A percentile compares a stretch with the other conserved stretches of the same genome.
Conservation (phyloP, 2,329 filamentous ascomycete species). For the Aspergillus sp. region DNA sequence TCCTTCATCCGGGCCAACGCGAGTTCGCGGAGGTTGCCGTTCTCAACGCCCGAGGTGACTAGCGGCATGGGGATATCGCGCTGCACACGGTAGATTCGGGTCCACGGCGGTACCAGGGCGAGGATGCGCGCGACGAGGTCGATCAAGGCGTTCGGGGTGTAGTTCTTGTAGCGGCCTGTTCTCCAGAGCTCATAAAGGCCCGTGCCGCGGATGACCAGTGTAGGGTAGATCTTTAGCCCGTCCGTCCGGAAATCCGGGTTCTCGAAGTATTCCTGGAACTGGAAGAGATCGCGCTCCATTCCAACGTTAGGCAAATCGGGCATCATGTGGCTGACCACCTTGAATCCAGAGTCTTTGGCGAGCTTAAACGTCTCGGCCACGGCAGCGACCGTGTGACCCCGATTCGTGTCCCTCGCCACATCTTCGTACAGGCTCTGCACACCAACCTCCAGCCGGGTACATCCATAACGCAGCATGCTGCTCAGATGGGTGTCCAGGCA, state of each 20-base stretch:
- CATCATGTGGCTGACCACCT: slow-evolving; percentile 99
- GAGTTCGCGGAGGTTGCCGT: slow-evolving; percentile 88
- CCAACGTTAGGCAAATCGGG: slow-evolving; percentile 95
- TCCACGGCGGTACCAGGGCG: slow-evolving; percentile 92
- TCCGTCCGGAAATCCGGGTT: slow-evolving; percentile 94
- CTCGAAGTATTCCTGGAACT: slow-evolving; percentile 96
- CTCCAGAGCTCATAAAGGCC: slow-evolving; percentile 96
- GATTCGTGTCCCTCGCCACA: slow-evolving; percentile 93
- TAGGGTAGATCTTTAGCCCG: slow-evolving; percentile 95
- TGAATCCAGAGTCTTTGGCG: slow-evolving; percentile 97
- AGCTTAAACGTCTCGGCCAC: slow-evolving; percentile 95
- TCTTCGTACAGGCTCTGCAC: slow-evolving; percentile 97
- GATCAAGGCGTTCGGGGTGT: slow-evolving; percentile 92
- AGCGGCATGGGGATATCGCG: slow-evolving; percentile 99
- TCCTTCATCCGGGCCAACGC: slow-evolving; percentile 98
- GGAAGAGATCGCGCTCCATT: slow-evolving; percentile 93
- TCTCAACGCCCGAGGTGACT: slow-evolving; percentile 97
- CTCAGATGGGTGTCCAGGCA: slow-evolving; percentile 91
- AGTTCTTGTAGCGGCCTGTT: slow-evolving; percentile 95
- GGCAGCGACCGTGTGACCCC: slow-evolving; percentile 88
- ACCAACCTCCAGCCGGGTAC: slow-evolving; percentile 85
- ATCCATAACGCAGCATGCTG: slow-evolving; percentile 95
- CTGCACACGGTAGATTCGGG: slow-evolving; percentile 94
- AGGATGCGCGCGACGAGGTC: slow-evolving; percentile 95
- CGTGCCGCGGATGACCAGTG: slow-evolving; percentile 90